Evolutionary conservation across 176 grass and related monocot species (phyloP).

Genomic region (Oryza glumipatula): DNA sequence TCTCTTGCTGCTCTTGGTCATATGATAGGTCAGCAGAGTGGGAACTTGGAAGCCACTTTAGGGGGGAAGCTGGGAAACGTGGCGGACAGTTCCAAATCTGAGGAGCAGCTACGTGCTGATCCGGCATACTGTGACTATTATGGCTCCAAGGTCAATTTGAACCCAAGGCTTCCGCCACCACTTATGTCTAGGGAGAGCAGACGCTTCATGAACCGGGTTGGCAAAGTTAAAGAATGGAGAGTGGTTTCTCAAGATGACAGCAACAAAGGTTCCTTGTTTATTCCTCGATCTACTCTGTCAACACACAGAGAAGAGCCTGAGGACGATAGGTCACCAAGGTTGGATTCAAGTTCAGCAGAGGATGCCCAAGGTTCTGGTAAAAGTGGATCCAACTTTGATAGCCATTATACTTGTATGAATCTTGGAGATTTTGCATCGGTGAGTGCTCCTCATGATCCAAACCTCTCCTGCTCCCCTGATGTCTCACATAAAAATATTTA

Average conservation of each 20-base stretch:
- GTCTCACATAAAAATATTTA: slow-evolving; percentile 13
- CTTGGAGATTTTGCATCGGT: slow-evolving; percentile 64
- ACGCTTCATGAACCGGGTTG: slow-evolving; percentile 68
- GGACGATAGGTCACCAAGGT: slow-evolving; percentile 77
- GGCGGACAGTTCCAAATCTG: slow-evolving; percentile 52
- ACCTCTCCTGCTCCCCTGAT: not conserved
- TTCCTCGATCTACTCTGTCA: slow-evolving; percentile 71
- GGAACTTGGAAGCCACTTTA: slow-evolving; percentile 57
- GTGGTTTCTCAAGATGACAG: slow-evolving; percentile 55
- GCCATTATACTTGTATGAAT: slow-evolving; percentile 41
- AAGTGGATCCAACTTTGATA: slow-evolving; percentile 42
- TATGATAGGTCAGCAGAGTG: slow-evolving; percentile 53
- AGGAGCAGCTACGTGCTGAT: slow-evolving; percentile 78
- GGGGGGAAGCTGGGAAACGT: slow-evolving; percentile 39
- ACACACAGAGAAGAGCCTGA: slow-evolving; percentile 97
- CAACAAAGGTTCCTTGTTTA: slow-evolving; percentile 58
- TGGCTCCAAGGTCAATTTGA: slow-evolving; percentile 87
- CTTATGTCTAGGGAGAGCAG: slow-evolving; percentile 79
- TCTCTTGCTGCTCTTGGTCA: slow-evolving; percentile 72
- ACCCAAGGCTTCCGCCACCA: slow-evolving; percentile 96
- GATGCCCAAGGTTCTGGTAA: slow-evolving; percentile 48
- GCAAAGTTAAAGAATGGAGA: slow-evolving; percentile 63
- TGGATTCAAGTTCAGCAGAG: slow-evolving; percentile 59
- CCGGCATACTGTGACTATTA: slow-evolving; percentile 91
- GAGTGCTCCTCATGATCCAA: slow-evolving; percentile 29